phyloP scores from a whole-genome alignment of 371 early-diverging fungal species.

The Massospora cicadina region DNA sequence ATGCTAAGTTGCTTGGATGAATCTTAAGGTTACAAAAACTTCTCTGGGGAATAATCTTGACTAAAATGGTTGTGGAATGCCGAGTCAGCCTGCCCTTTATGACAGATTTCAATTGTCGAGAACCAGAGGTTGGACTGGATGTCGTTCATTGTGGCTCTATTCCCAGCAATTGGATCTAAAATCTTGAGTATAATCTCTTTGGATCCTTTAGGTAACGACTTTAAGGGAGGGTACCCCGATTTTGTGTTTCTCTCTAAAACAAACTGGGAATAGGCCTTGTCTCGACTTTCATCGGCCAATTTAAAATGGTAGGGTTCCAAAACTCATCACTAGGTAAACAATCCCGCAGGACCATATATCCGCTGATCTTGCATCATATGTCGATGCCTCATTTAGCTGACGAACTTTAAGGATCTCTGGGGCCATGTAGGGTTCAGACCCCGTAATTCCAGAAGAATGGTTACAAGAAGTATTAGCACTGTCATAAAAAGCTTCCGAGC shows the following conservation, averaged over 20 bases:
- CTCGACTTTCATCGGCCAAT: slow-evolving; percentile 28
- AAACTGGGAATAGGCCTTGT: slow-evolving; percentile 37
- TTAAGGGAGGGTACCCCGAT: slow-evolving; percentile 36
- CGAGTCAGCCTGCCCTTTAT: neutral
- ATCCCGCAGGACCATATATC: slow-evolving; percentile 75
- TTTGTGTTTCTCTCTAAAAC: slow-evolving; percentile 27
- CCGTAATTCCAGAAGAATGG: neutral
- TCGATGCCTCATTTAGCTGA: slow-evolving; percentile 10
- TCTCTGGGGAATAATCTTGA: neutral
- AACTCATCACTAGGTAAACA: slow-evolving; percentile 32
- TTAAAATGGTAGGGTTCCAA: slow-evolving; percentile 56
- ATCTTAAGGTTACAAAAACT: neutral
- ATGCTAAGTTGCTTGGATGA: too few species aligned
- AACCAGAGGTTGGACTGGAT: slow-evolving; percentile 51
- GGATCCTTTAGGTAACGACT: slow-evolving; percentile 27
- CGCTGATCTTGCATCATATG: slow-evolving; percentile 58
- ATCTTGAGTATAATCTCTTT: slow-evolving; percentile 46
- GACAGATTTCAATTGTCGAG: slow-evolving; percentile 30
- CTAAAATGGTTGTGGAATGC: neutral
- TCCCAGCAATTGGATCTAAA: slow-evolving; percentile 56
- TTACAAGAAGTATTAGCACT: neutral
- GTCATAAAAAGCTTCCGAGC: neutral
- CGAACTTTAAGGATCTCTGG: slow-evolving; percentile 16
- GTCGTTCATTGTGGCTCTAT: slow-evolving; percentile 36
- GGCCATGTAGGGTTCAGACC: slow-evolving; percentile 9